These are phyloP conservation scores for Lanmaoa rubissima DNA, from an alignment of 768 basidiomycete genomes.

Conservation along the genomic window DNA sequence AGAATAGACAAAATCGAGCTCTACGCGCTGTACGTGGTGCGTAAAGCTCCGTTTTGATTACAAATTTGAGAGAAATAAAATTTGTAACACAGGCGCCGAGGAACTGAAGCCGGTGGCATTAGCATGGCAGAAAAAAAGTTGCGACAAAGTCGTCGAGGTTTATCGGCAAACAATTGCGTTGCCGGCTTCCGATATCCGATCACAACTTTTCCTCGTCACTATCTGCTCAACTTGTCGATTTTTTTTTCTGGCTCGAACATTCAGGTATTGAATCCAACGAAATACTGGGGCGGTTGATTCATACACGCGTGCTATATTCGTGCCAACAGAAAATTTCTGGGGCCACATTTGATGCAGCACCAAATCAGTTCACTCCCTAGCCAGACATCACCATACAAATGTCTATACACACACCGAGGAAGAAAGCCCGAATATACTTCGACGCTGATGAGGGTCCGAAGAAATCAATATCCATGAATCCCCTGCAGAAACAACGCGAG, in stretches of 20 bases:
- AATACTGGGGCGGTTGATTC: background rate
- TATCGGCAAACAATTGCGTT: conserved; percentile 10
- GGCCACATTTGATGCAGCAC: background rate
- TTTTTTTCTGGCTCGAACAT: background rate
- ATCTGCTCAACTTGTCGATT: background rate
- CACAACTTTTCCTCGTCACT: background rate
- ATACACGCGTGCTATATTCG: background rate
- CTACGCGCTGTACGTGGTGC: no score
- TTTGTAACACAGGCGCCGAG: no score
- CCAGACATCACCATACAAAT: conserved; percentile 11
- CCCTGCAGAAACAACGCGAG: conserved; percentile 61
- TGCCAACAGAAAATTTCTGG: background rate
- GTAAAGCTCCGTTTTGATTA: no score
- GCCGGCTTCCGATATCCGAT: conserved; percentile 21
- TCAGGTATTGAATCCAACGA: background rate
- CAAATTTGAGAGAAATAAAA: no score
- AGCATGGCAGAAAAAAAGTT: no score
- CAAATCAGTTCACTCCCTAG: background rate
- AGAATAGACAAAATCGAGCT: no score
- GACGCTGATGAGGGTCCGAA: conserved; percentile 19
- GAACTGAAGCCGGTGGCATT: no score
- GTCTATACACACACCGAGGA: conserved; percentile 25
- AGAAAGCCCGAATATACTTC: conserved; percentile 24
- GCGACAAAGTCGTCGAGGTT: no score
- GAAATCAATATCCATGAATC: conserved; percentile 5